Conservation (phyloP, 1,284 basidiomycete genomes). For the Marasmius sp. region DNA sequence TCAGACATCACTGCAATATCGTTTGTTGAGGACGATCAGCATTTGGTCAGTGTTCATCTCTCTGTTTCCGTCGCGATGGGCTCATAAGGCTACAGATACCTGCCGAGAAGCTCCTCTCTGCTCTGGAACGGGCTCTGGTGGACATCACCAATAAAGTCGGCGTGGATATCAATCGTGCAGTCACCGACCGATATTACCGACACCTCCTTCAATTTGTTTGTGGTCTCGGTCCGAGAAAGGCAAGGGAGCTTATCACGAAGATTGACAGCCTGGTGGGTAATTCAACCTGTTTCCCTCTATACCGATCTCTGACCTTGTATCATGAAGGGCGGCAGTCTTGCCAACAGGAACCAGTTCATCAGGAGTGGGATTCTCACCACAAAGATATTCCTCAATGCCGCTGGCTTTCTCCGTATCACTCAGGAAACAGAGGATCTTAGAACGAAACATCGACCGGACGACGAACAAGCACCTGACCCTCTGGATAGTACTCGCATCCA, state of each 20-base stretch:
- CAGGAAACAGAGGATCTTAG: slow-evolving; percentile 65
- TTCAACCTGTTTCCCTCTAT: not conserved
- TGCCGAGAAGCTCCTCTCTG: slow-evolving; percentile 78
- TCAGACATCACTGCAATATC: slow-evolving; percentile 79
- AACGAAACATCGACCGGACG: slow-evolving; percentile 67
- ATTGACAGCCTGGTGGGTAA: slow-evolving; percentile 69
- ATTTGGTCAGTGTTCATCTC: slow-evolving; percentile 61
- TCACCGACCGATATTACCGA: slow-evolving; percentile 86
- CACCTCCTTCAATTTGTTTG: slow-evolving; percentile 88
- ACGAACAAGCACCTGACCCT: slow-evolving; percentile 81
- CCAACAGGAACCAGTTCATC: slow-evolving; percentile 86
- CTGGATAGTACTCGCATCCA: slow-evolving; percentile 97
- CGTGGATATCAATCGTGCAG: slow-evolving; percentile 93
- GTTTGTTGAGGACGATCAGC: slow-evolving; percentile 84
- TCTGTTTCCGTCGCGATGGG: slow-evolving; percentile 1
- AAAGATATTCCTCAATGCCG: slow-evolving; percentile 88
- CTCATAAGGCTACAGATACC: slow-evolving; percentile 58
- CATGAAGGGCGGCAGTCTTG: slow-evolving; percentile 75
- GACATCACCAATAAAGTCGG: slow-evolving; percentile 91
- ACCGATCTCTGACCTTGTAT: slow-evolving; percentile 14
- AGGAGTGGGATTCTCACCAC: slow-evolving; percentile 78
- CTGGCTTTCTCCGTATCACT: slow-evolving; percentile 87
- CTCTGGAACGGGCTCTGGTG: slow-evolving; percentile 87
- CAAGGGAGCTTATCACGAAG: slow-evolving; percentile 82
- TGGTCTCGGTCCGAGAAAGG: slow-evolving; percentile 95